phyloP scores from a whole-genome alignment of 192 early-diverging fungal species.

The Podochytrium sp. region DNA sequence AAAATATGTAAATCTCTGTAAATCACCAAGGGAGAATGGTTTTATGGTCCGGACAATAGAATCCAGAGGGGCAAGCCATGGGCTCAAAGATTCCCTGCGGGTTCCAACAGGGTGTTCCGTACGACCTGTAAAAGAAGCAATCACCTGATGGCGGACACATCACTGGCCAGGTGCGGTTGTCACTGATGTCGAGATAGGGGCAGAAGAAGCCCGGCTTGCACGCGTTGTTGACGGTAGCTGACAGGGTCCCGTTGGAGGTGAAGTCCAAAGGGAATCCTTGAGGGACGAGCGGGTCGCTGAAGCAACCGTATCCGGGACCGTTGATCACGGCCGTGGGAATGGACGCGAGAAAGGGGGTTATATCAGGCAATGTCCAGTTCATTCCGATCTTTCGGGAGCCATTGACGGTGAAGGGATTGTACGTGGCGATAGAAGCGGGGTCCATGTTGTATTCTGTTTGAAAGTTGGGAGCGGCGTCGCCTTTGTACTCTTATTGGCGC shows the following conservation, averaged over 20 bases:
- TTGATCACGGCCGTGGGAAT: too few species aligned
- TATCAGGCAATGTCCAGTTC: background rate
- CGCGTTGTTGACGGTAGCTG: background rate
- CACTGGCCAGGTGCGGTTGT: slow-evolving; percentile 26
- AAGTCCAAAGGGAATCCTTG: slow-evolving; percentile 20
- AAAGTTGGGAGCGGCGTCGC: too few species aligned
- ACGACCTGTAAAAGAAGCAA: slow-evolving; percentile 10
- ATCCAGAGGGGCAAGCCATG: slow-evolving; percentile 40
- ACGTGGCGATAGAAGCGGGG: background rate
- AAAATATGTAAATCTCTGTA: background rate
- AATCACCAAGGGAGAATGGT: slow-evolving; percentile 31
- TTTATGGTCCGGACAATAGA: slow-evolving; percentile 40
- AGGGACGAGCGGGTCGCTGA: background rate
- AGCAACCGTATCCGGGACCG: slow-evolving; percentile 31
- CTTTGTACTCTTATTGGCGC: too few species aligned
- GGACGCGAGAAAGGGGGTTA: too few species aligned
- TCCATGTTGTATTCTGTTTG: background rate
- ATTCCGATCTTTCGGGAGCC: background rate
- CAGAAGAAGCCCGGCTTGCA: slow-evolving; percentile 34
- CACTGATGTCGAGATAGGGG: slow-evolving; percentile 19
- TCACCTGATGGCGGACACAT: slow-evolving; percentile 21
- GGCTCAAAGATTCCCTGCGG: slow-evolving; percentile 41
- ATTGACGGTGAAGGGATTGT: background rate
- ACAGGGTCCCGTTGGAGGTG: background rate
- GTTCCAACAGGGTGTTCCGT: background rate